Base-by-base conservation (phyloP, 2,329 filamentous ascomycete species). In the Pestalotiopsis sp. region DNA sequence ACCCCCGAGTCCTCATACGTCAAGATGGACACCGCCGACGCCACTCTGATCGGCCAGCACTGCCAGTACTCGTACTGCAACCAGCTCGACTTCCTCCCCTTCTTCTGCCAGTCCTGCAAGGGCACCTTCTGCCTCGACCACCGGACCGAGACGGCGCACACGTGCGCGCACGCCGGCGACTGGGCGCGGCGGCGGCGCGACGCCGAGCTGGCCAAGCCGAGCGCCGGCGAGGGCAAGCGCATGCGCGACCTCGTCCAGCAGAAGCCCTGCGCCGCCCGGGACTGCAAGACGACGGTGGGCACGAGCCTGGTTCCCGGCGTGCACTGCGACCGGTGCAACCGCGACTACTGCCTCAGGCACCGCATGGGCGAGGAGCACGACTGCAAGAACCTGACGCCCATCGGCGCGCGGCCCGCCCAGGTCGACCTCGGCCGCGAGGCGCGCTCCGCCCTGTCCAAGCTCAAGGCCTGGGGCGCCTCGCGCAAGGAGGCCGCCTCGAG, bases 21-120 rank as follows among this genome's bases (percentile, higher is more conserved):
- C 79, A 87, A 87, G 71, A 95, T 95, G 91, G 86, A 92, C 76
- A 87, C 90, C 76, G 87, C 81, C 69, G 95, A 98, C 81, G 91
- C 95, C 62, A 91, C 93, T 75, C 88, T 95, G 27, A 92, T 98
- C 74, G 96, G 96, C 80, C 89, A 89, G 71, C 95, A 98, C 84
- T 99, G 96, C 87, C 90, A 98, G 80, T 91, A 93, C 82, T 85
- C 92, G 72, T 97, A 94, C 85, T 99, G 96, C 86, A 92, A 95
- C 79, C 93, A 96, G 78, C 92, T 98, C 70, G 96, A 98, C 82
- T 98, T 99, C 80, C 89, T 99, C 4, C 96, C 96, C 3, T 98
- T 98, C 81, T 88, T 90, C 77, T 99, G 96, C 83, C 93, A 97
- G 79, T 96, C 93, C 74, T 99, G 96, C 83, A 88, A 80, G 72